A percentile compares a stretch with the other conserved stretches of the same genome.
These are phyloP conservation scores for Cajanus cajan DNA, from an alignment of 306 rosid genomes.

Conservation along the genomic window DNA sequence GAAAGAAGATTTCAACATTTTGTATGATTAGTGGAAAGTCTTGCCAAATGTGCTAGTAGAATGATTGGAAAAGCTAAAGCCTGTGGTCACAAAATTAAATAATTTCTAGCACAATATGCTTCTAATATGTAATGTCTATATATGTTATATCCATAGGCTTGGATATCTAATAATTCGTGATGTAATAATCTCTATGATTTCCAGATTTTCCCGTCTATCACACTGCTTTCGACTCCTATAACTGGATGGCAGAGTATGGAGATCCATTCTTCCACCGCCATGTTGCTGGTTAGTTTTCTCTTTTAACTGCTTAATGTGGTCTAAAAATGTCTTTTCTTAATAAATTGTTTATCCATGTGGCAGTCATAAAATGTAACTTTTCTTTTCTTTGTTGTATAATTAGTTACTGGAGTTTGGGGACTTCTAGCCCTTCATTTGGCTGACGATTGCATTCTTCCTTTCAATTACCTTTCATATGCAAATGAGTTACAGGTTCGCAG, in stretches of 20 bases:
- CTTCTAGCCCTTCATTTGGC: constrained; percentile 85
- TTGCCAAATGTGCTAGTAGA: background rate
- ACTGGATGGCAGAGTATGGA: constrained; percentile 85
- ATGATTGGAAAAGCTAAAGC: constrained; percentile 1
- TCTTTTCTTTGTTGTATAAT: constrained; percentile 35
- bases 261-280: constrained; percentile 93
- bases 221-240: constrained; percentile 86
- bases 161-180: background rate
- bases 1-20: background rate
- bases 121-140: background rate
- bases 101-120: background rate
- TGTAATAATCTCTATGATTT: constrained; percentile 16
- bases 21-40: background rate
- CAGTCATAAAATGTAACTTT: background rate
- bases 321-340: background rate
- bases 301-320: background rate
- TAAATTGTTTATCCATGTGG: constrained; percentile 5
- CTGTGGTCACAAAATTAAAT: background rate
- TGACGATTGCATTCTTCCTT: constrained; percentile 75
- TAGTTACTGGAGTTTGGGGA: constrained; percentile 93
- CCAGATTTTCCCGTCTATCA: constrained; percentile 93
- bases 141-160: background rate
- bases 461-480: constrained; percentile 65
- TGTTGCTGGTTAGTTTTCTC: constrained; percentile 64
- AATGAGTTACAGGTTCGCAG: constrained; percentile 69